Base-by-base conservation (phyloP, 805 yeast genomes). In the Brettanomyces nanus region DNA sequence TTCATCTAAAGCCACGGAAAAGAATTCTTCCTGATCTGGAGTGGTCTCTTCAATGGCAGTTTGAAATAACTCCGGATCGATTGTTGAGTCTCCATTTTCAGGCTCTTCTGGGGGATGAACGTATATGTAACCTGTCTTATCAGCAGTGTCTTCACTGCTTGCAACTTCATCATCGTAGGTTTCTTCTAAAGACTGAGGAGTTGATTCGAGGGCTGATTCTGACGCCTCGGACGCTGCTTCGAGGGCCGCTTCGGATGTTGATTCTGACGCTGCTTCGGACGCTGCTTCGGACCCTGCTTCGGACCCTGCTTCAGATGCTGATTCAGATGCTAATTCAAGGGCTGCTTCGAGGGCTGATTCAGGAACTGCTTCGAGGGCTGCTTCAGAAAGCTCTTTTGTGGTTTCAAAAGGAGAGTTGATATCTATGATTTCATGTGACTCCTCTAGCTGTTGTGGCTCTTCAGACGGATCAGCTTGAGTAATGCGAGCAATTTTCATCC, bases 61-160 rank as follows among this genome's bases (percentile, higher is more conserved):
- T n/a, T 44, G 38, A 25, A 35, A 41, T 5, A 42, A 17, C 3
- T 29, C 31, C 7, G 41, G 35, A 28, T 44, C 43, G 11, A 29
- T 26, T 3, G 32, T 20, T 11, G 43, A 7, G 5, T 36, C 20
- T 17, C n/a, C 23, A 4, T 28, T 13, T 26, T 26, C 19, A 31
- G 9, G 25, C 10, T 23, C 31, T 14, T 31, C 35, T 20, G 30
- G 15, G 31, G 31, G 28, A 28, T 19, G 28, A 19, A 29, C 33
- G 23, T 30, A 19, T 33, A 28, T 21, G 33, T 23, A 20, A 20
- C 39, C 33, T 20, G 38, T 35, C 20, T 29, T 35, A 7, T 30
- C 39, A 6, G 39, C 27, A 22, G 17, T 25, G 19, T 19, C 32
- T 5, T 6, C 35, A 9, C 19, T 29, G 14, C 14, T 10, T 17